phyloP scores from a whole-genome alignment of 2,329 filamentous ascomycete species.

The Colletotrichum sansevieriae region DNA sequence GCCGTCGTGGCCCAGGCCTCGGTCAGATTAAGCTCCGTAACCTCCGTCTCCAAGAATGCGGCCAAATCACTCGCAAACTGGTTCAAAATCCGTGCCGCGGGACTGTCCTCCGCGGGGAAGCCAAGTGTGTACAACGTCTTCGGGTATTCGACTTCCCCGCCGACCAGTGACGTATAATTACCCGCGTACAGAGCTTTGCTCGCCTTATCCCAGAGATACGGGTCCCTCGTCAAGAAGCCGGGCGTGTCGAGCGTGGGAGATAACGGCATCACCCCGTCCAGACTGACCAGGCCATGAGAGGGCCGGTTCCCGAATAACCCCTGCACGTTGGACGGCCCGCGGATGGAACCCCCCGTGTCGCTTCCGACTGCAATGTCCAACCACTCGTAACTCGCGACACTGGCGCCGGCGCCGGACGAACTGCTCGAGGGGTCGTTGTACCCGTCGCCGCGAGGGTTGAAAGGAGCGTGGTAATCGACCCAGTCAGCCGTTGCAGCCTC shows the following conservation, averaged over 20 bases:
- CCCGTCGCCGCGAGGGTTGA: constrained; percentile 61
- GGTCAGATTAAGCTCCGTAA: constrained; percentile 43
- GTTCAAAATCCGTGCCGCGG: constrained; percentile 44
- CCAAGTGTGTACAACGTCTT: constrained; percentile 48
- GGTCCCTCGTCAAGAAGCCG: constrained; percentile 56
- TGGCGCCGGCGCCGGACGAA: constrained; percentile 50
- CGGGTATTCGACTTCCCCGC: constrained; percentile 27
- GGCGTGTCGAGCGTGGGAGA: constrained; percentile 58
- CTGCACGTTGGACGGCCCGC: constrained; percentile 57
- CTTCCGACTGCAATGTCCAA: constrained; percentile 58
- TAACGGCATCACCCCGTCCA: constrained; percentile 59
- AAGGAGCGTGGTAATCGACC: constrained; percentile 54
- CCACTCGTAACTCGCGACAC: constrained; percentile 58
- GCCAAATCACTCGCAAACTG: constrained; percentile 48
- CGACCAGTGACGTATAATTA: constrained; percentile 50
- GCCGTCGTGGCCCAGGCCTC: constrained; percentile 46
- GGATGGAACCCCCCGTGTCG: constrained; percentile 61
- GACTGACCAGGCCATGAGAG: constrained; percentile 53
- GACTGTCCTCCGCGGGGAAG: constrained; percentile 44
- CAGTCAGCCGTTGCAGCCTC: constrained; percentile 61
- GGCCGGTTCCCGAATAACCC: constrained; percentile 62
- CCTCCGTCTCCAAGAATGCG: constrained; percentile 45
- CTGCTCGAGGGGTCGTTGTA: constrained; percentile 60
- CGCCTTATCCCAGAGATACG: constrained; percentile 50
- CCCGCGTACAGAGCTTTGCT: constrained; percentile 49